Conservation (phyloP, 495 filamentous ascomycete species). For the Talaromyces ruber region DNA sequence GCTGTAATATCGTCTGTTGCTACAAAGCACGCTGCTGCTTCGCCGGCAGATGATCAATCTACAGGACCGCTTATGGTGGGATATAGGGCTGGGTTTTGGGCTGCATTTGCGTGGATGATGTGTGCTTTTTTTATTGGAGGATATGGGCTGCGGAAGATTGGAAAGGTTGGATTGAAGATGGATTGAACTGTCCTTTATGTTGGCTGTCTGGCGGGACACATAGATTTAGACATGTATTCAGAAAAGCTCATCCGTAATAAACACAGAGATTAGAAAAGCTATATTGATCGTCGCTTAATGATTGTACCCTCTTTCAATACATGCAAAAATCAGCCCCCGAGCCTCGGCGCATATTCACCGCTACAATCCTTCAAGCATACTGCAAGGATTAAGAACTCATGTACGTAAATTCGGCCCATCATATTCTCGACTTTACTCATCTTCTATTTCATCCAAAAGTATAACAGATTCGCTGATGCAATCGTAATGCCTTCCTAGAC, state of each 20-base stretch:
- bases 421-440: background rate
- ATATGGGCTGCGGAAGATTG: slow-evolving; percentile 42
- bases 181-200: slow-evolving; percentile 19
- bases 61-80: slow-evolving; percentile 42
- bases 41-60: slow-evolving; percentile 15
- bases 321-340: background rate
- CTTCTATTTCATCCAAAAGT: background rate
- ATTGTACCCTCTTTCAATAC: background rate
- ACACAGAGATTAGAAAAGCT: background rate
- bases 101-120: slow-evolving; percentile 41
- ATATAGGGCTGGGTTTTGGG: slow-evolving; percentile 55
- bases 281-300: background rate
- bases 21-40: slow-evolving; percentile 23
- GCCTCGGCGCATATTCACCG: background rate
- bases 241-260: background rate
- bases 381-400: background rate
- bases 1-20: slow-evolving; percentile 46
- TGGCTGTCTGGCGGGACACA: background rate
- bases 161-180: slow-evolving; percentile 46
- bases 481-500: background rate
- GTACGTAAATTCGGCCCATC: background rate
- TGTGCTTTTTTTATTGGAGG: slow-evolving; percentile 29
- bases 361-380: background rate
- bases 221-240: background rate
- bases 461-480: background rate